phyloP scores from a whole-genome alignment of 2,329 filamentous ascomycete genomes.

The Colletotrichum filicis region DNA sequence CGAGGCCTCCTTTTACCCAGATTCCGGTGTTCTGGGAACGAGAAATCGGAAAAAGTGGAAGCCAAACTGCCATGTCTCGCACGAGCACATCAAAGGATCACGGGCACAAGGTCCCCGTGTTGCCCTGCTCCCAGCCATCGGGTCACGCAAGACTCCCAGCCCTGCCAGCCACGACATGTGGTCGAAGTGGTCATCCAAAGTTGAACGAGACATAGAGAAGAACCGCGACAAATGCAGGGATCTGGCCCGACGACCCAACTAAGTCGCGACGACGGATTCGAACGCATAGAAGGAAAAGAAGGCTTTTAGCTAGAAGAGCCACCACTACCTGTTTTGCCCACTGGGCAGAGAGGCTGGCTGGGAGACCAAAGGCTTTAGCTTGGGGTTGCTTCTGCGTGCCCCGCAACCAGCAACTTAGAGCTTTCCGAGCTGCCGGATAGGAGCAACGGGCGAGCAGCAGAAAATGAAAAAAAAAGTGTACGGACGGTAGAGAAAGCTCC shows the following conservation, averaged over 20 bases:
- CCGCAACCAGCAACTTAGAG: conserved; percentile 13
- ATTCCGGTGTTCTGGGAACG: conserved; percentile 10
- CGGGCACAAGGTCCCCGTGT: no score
- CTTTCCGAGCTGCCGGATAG: conserved; percentile 13
- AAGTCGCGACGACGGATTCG: not conserved
- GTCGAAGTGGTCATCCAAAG: not conserved
- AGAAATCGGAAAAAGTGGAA: not conserved
- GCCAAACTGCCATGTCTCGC: not conserved
- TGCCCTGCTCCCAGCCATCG: conserved; percentile 15
- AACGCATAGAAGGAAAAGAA: conserved; percentile 8
- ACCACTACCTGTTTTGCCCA: not conserved
- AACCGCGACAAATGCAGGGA: not conserved
- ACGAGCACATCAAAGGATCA: conserved; percentile 10
- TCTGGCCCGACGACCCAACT: not conserved
- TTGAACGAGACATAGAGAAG: not conserved
- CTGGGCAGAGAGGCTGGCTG: conserved; percentile 10
- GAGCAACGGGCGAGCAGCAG: conserved; percentile 2
- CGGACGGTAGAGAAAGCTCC: not conserved
- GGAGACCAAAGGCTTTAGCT: not conserved
- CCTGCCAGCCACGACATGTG: conserved; percentile 23
- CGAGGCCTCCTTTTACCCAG: not conserved
- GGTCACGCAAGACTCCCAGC: not conserved
- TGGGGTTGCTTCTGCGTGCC: not conserved
- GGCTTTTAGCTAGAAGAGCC: not conserved
- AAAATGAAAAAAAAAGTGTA: no score